Base-by-base conservation (phyloP, 495 filamentous ascomycete genomes). In the Aspergillus biplanus region DNA sequence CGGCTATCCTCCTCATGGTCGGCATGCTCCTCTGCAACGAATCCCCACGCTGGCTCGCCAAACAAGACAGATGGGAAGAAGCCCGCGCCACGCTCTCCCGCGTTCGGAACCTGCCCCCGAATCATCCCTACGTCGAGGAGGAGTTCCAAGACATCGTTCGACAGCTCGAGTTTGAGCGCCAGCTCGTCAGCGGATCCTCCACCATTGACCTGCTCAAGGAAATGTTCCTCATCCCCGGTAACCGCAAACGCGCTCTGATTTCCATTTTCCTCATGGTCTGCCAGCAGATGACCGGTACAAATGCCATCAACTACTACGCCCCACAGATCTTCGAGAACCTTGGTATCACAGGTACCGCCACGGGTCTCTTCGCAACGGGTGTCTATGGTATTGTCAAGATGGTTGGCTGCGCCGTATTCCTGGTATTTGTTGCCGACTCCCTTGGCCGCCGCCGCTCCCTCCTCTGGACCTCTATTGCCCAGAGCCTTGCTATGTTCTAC, bases 401-500 rank as follows among this genome's bases (percentile, higher is more conserved):
- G 56, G 76, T 80, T 18, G 73, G 83, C 64, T 90, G 87, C 21
- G 80, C 78, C 35, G 60, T 85, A 48, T 92, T 90, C 80, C 77
- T 92, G 7, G 62, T 89, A 58, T 90, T 92, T 70, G 83, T 87
- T 52, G 88, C 87, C 37, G 90, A 94, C 71, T 85, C 86, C 4
- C 81, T 91, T 5, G 91, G 90, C 15, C 84, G 90, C 8, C 82
- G 87, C 7, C 83, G 86, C 42, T 89, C 87, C 37, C 83, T 95
- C 32, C 80, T 93, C 63, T 90, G 86, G 83, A 92, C 90, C 13
- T 87, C 85, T 7, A 83, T 92, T 63, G 90, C 84, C 11, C 88
- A 89, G 73, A 85, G 80, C 4, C 73, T 88, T n/a, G 82, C 82
- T 65, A 92, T 92, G 87, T 85, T 90, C 66, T 91, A 93, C 70